phyloP scores from a whole-genome alignment of 2,329 filamentous ascomycete species.

The Talaromyces sp. region DNA sequence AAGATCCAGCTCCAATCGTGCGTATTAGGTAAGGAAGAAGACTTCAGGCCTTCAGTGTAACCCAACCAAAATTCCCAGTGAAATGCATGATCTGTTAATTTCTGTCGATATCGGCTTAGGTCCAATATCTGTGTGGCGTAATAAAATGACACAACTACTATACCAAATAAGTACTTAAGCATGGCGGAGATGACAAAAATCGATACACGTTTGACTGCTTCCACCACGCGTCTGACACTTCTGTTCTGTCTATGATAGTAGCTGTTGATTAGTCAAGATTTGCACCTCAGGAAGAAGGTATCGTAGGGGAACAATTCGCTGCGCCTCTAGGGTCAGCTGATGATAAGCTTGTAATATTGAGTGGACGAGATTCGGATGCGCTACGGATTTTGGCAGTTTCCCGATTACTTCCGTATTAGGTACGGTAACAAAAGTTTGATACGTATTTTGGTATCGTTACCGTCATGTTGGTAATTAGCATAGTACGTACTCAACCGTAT shows the following conservation, averaged over 20 bases:
- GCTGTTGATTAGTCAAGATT: background rate
- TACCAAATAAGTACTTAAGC: background rate
- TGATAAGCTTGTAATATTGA: background rate
- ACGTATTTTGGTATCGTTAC: background rate
- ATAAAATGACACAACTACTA: background rate
- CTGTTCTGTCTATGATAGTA: background rate
- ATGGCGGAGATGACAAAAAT: background rate
- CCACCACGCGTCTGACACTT: background rate
- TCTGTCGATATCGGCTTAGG: background rate
- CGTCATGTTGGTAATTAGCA: background rate
- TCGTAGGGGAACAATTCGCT: background rate
- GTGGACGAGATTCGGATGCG: background rate
- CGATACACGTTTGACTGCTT: background rate
- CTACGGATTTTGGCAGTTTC: background rate
- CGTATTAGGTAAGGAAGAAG: background rate
- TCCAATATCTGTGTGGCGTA: background rate
- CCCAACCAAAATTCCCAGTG: background rate
- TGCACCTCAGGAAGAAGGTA: background rate
- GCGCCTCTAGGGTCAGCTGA: background rate
- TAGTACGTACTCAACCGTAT: background rate
- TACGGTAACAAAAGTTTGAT: background rate
- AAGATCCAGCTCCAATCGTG: constrained; percentile 7
- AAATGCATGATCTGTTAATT: background rate
- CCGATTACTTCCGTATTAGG: background rate
- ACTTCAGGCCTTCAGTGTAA: background rate